These are phyloP conservation scores for Eucalyptus victrix DNA, from an alignment of 345 rosid species.

Conservation along the genomic window DNA sequence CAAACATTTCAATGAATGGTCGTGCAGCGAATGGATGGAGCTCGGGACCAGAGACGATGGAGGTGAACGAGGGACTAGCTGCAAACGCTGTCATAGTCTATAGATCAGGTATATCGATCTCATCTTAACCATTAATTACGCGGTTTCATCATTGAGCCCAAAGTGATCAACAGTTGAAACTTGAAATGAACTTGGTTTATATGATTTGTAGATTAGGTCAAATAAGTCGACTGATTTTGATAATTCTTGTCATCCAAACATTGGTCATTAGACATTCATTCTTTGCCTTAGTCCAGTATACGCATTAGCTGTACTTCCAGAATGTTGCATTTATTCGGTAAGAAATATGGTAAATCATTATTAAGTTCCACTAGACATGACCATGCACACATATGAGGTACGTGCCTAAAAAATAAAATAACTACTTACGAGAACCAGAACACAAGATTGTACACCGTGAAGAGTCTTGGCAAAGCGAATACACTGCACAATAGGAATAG, in stretches of 20 bases:
- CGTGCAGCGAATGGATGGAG: neutral
- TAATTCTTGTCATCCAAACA: neutral
- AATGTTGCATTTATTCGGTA: neutral
- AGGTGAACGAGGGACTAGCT: neutral
- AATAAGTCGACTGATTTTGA: neutral
- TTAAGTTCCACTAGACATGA: neutral
- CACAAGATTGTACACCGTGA: neutral
- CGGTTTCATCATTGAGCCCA: neutral
- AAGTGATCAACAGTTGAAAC: neutral
- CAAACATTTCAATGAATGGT: neutral
- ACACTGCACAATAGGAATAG: neutral
- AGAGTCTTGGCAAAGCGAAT: neutral
- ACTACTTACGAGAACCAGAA: neutral
- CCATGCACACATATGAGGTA: neutral
- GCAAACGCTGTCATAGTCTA: neutral
- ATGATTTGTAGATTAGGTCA: neutral
- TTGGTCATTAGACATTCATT: neutral
- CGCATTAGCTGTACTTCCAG: neutral
- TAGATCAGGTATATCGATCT: neutral
- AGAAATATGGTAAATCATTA: neutral
- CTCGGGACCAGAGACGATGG: neutral
- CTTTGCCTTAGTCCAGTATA: neutral
- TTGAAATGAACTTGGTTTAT: neutral
- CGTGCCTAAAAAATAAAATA: neutral
- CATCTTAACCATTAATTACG: neutral